phyloP scores from a whole-genome alignment of 768 basidiomycete genomes.

The Clitopilus hobsonii region DNA sequence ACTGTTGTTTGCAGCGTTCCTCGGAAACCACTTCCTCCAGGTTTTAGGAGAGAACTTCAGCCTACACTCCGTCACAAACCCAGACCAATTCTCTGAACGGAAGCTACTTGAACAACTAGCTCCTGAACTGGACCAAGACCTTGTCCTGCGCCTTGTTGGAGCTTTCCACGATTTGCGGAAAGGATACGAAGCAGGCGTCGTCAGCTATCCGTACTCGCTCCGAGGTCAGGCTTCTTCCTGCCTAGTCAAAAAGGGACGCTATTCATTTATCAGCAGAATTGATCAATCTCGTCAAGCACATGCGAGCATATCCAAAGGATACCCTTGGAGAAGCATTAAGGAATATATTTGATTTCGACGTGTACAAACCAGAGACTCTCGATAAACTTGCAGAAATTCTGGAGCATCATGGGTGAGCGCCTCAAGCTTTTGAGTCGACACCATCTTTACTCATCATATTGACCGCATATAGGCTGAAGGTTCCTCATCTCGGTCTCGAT shows the following conservation, averaged over 20 bases:
- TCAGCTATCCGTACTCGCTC: slow-evolving; percentile 67
- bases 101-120: slow-evolving; percentile 57
- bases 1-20: slow-evolving; percentile 59
- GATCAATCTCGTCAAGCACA: slow-evolving; percentile 61
- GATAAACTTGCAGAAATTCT: slow-evolving; percentile 56
- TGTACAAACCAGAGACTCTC: slow-evolving; percentile 62
- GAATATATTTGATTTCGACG: slow-evolving; percentile 69
- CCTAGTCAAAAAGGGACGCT: background rate
- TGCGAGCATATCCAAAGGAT: slow-evolving; percentile 57
- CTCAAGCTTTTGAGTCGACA: background rate
- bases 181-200: slow-evolving; percentile 50
- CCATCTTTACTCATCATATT: background rate
- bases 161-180: slow-evolving; percentile 60
- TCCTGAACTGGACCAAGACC: slow-evolving; percentile 50
- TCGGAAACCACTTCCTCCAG: slow-evolving; percentile 70
- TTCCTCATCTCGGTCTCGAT: slow-evolving; percentile 49
- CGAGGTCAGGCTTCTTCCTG: slow-evolving; percentile 39
- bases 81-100: slow-evolving; percentile 61
- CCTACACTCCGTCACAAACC: slow-evolving; percentile 61
- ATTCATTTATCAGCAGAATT: slow-evolving; percentile 37
- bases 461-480: slow-evolving; percentile 34
- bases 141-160: slow-evolving; percentile 52
- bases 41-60: slow-evolving; percentile 70
- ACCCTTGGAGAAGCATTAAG: slow-evolving; percentile 53
- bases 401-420: slow-evolving; percentile 51